phyloP scores from a whole-genome alignment of 768 basidiomycete species.

The Dioszegia crocea region DNA sequence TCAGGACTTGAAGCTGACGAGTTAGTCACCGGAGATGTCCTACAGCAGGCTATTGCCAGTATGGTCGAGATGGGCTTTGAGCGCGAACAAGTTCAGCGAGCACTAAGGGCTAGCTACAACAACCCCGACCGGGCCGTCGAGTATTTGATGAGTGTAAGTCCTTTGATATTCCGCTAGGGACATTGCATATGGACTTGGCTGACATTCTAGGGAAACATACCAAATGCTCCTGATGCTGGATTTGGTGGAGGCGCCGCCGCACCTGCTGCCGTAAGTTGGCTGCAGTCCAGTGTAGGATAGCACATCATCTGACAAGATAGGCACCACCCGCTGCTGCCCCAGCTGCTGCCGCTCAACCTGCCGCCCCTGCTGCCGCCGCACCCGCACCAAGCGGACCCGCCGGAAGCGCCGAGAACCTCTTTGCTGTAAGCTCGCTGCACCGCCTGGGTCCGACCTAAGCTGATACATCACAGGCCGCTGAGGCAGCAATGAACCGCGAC shows the following conservation, averaged over 20 bases:
- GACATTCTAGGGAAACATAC: conserved; percentile 32
- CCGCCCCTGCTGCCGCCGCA: conserved; percentile 46
- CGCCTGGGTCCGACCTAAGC: background rate
- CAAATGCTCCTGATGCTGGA: conserved; percentile 13
- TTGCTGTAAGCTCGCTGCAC: conserved; percentile 59
- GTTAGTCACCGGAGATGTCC: conserved; percentile 63
- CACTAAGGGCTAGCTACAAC: conserved; percentile 89
- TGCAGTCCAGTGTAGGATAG: background rate
- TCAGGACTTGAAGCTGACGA: background rate
- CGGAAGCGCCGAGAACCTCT: conserved; percentile 69
- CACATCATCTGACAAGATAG: background rate
- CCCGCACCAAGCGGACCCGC: conserved; percentile 50
- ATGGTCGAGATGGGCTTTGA: conserved; percentile 95
- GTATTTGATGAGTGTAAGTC: conserved; percentile 82
- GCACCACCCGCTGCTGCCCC: conserved; percentile 37
- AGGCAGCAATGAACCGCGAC: conserved; percentile 48
- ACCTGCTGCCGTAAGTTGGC: background rate
- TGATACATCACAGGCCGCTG: conserved; percentile 34
- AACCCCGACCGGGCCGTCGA: conserved; percentile 98
- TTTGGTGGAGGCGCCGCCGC: conserved; percentile 8
- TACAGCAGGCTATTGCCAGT: conserved; percentile 71
- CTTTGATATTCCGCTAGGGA: background rate
- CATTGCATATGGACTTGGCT: background rate
- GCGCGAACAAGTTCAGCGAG: conserved; percentile 74
- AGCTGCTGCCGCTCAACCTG: conserved; percentile 50